Evolutionary conservation across 495 filamentous ascomycete genomes (phyloP), one percentile per base, ranked within the genome.

Genomic region (Clavariopsis aquatica): DNA sequence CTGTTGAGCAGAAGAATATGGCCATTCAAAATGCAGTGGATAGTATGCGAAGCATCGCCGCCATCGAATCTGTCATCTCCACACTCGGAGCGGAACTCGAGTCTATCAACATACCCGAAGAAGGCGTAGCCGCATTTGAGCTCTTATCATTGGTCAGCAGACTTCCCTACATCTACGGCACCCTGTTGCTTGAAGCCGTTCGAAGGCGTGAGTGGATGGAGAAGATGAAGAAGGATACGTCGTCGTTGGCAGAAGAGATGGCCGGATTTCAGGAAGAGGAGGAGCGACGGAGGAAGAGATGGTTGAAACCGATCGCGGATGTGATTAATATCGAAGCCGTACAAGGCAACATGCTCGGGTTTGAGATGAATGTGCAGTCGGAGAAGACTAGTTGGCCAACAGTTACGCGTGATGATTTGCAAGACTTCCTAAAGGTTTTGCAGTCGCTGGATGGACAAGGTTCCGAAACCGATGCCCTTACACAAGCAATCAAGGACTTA

Each of bases 221-320:
- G 23, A 97, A 96, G 75, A 86, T 97, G 72, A 89, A 86, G 66
- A 81, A 83, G 6, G 93, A 97, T 65, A 92, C 92, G 1, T 83
- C 89, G 17, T 89, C 87, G 1, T 76, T 98, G 29, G 90, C 91
- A 7, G 93, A 98, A 72, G 94, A 97, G 67, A 89, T 97, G 81
- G 90, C 91, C 17, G 77, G 89, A 23, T 89, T 93, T 65, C 88
- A 89, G 71, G 93, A 97, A 57, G 93, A 97, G 73, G 95, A 99
- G 71, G 81, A 89, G 70, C 89, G 90, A 66, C 84, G 94, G 28
- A 82, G 94, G 43, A 90, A 89, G 72, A 94, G 89, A 68, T 98
- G 95, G 95, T 77, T 91, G 62, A 94, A 93, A 67, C 87, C 79
- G 47, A 88, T 92, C 66, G 90, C 86, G 0, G 72, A 76, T 52